Conservation (phyloP, 495 filamentous ascomycete species). For the Aspergillus coremiiformis region DNA sequence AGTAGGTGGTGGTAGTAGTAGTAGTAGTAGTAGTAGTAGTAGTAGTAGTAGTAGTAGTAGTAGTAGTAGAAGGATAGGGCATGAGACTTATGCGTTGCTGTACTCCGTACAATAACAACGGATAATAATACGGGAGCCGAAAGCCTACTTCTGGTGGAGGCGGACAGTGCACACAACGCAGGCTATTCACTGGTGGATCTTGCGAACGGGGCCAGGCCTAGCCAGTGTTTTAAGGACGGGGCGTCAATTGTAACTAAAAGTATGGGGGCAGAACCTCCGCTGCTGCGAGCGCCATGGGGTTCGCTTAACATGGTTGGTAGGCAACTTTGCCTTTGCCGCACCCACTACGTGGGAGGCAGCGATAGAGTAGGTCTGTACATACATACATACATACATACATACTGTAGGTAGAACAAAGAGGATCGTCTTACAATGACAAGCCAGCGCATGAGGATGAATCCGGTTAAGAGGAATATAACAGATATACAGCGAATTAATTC, state of each 20-base stretch:
- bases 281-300: background rate
- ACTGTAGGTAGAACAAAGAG: too few species aligned
- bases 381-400: too few species aligned
- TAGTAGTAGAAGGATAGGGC: too few species aligned
- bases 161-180: conserved; percentile 13
- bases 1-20: too few species aligned
- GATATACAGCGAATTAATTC: too few species aligned
- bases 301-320: conserved; percentile 11
- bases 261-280: background rate
- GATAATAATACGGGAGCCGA: background rate
- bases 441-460: too few species aligned
- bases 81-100: background rate
- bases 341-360: conserved; percentile 4
- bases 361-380: background rate
- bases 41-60: too few species aligned
- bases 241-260: background rate
- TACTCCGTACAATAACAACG: background rate
- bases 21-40: too few species aligned
- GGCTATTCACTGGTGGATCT: conserved; percentile 8
- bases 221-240: background rate
- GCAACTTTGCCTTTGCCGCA: conserved; percentile 6
- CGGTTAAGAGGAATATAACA: too few species aligned
- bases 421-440: too few species aligned
- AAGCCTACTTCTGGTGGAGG: conserved; percentile 5
- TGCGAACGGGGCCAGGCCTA: background rate